Base-by-base conservation (phyloP, 352 stramenopile genomes). In the Phytophthora sp. region DNA sequence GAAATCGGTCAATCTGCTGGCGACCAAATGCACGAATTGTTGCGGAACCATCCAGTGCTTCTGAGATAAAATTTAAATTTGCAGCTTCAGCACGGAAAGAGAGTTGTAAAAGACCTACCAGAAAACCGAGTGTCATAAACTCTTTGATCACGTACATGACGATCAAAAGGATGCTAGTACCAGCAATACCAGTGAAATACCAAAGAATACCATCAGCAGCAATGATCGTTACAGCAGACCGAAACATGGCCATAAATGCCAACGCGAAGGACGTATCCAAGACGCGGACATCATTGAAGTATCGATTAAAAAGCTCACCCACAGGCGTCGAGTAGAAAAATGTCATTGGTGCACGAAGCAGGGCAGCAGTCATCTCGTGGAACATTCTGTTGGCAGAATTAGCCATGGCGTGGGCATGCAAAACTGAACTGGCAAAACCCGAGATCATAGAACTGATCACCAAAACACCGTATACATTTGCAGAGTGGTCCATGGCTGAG, bases 311-410 rank as follows among this genome's bases (percentile, higher is more conserved):
- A 15, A 84, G 62, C 28, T 79, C 63, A 0, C 75, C 75, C 18
- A 84, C 72, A n/a, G 75, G 72, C 12, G 72, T 81, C 9, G 64
- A 65, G 28, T 77, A 74, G 26, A 84, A 84, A 55, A 84, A 84
- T 2, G 57, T 59, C 65, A 81, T 75, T 8, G 75, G 72, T 1
- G 75, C 72, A 27, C 60, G 75, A 8, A 84, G 45, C 17, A 84
- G 41, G 24, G 75, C 68, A 11, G 35, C 61, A 28, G 75, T 84
- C 75, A 84, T 81, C n/a, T 69, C 67, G 34, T 66, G 61, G 24
- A 84, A 84, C 44, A 81, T 69, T 8, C 48, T 54, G 30, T 77
- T 74, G 7, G 75, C 68, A 11, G 54, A 60, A 7, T 77, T 59
- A 12, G 66, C 55, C 51, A 79, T 76, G 13, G 71, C 61, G 43